These are phyloP conservation scores for Cercospora sp. DNA, from an alignment of 2,329 filamentous ascomycete species.

Conservation along the genomic window DNA sequence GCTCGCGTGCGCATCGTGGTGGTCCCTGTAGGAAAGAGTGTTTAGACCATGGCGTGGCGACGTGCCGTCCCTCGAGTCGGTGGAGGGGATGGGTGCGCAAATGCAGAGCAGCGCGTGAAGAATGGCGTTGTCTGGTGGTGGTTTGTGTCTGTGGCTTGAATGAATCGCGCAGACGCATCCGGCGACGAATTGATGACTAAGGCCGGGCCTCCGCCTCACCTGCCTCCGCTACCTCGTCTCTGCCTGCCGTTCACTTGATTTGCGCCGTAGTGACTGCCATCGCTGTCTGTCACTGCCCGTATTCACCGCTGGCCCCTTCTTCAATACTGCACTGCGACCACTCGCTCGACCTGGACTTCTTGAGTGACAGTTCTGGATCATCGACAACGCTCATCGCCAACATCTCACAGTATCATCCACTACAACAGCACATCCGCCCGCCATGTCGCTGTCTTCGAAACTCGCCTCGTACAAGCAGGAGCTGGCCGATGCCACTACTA, in stretches of 20 bases:
- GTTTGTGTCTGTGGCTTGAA: slow-evolving; percentile 6
- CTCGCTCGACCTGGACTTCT: slow-evolving; percentile 31
- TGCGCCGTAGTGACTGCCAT: background rate
- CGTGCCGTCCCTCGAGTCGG: background rate
- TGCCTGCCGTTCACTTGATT: background rate
- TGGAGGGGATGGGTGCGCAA: background rate
- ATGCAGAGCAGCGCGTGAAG: background rate
- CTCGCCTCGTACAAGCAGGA: slow-evolving; percentile 37
- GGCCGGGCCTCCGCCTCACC: background rate
- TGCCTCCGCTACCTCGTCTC: background rate
- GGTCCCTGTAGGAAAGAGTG: background rate
- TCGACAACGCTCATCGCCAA: background rate
- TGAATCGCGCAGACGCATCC: slow-evolving; percentile 6
- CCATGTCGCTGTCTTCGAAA: slow-evolving; percentile 35
- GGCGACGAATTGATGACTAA: slow-evolving; percentile 1
- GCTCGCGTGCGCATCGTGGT: slow-evolving; percentile 51
- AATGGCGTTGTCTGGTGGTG: slow-evolving; percentile 6
- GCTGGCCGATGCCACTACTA: slow-evolving; percentile 33
- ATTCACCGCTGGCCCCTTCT: background rate
- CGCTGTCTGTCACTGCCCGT: background rate
- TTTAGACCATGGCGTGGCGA: slow-evolving; percentile 22
- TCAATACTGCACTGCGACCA: background rate
- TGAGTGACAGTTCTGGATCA: slow-evolving; percentile 33
- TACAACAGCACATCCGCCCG: slow-evolving; percentile 13
- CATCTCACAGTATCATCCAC: slow-evolving; percentile 1